Percentiles rank a stretch among this genome's conserved stretches.
Conservation (phyloP, 2,329 filamentous ascomycete genomes). For the Fusarium oligoseptatum region DNA sequence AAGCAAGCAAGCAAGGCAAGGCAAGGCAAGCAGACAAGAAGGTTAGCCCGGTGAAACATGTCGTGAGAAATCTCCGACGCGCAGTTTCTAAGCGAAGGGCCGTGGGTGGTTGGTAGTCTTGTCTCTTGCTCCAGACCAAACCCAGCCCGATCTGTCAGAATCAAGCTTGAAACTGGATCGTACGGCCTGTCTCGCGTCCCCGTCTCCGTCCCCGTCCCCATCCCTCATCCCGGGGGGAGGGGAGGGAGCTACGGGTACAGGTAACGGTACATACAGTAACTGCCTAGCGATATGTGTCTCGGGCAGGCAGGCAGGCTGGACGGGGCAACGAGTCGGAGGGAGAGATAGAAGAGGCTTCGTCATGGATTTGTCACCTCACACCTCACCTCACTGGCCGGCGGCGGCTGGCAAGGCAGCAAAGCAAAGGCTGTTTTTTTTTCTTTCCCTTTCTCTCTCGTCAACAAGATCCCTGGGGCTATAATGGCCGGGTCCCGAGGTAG, state of each 20-base stretch:
- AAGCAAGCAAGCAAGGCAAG: constrained; percentile 7
- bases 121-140: neutral
- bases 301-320: constrained; percentile 30
- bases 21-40: constrained; percentile 9
- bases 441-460: constrained; percentile 1
- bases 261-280: neutral
- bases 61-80: constrained; percentile 46
- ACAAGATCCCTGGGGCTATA: constrained; percentile 35
- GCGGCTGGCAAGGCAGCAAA: constrained; percentile 9
- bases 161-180: constrained; percentile 36
- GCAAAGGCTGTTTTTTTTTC: constrained; percentile 13
- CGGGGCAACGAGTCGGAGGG: neutral
- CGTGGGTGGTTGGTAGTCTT: constrained; percentile 24
- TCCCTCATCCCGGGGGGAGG: neutral
- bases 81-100: constrained; percentile 43
- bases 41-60: constrained; percentile 30
- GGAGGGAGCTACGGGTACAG: neutral
- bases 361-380: constrained; percentile 43
- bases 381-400: neutral
- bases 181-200: constrained; percentile 36
- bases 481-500: constrained; percentile 34
- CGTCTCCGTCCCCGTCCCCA: neutral
- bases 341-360: constrained; percentile 27
- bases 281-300: constrained; percentile 18
- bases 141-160: constrained; percentile 37